Conservation (phyloP, 768 basidiomycete species). For the Termitomyces sp. region DNA sequence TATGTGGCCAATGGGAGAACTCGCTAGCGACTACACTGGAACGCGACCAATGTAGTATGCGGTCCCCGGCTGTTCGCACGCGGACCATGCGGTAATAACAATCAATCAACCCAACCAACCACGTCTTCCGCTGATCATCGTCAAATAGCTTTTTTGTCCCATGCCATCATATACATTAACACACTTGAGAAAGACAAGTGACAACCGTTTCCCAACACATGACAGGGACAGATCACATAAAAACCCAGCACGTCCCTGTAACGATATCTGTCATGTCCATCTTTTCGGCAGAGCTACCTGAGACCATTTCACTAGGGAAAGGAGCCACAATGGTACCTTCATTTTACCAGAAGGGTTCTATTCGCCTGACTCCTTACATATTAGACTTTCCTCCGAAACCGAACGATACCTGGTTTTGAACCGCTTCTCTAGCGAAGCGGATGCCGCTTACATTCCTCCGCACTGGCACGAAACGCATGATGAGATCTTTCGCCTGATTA, state of each 20-base stretch:
- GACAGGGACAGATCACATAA: neutral
- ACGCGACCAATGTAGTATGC: too few species aligned
- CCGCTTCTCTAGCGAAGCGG: slow-evolving; percentile 19
- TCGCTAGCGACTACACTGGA: too few species aligned
- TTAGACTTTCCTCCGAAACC: slow-evolving; percentile 30
- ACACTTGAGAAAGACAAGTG: neutral
- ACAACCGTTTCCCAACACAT: neutral
- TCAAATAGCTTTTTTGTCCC: neutral
- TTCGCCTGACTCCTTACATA: neutral
- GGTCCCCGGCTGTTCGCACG: too few species aligned
- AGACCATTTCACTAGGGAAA: slow-evolving; percentile 14
- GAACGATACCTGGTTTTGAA: slow-evolving; percentile 25
- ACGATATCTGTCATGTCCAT: slow-evolving; percentile 1
- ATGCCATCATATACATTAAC: neutral
- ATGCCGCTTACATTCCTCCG: slow-evolving; percentile 25
- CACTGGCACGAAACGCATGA: slow-evolving; percentile 35
- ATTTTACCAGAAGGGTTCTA: neutral
- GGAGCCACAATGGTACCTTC: slow-evolving; percentile 18
- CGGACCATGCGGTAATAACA: too few species aligned
- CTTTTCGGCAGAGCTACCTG: slow-evolving; percentile 1
- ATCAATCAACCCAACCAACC: too few species aligned
- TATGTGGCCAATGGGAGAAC: too few species aligned
- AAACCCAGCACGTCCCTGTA: neutral
- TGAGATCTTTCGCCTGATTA: slow-evolving; percentile 27
- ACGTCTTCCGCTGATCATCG: too few species aligned